These are phyloP conservation scores for Cylindrodendrum hubeiense DNA, from an alignment of 2,329 filamentous ascomycete genomes.

Conservation along the genomic window DNA sequence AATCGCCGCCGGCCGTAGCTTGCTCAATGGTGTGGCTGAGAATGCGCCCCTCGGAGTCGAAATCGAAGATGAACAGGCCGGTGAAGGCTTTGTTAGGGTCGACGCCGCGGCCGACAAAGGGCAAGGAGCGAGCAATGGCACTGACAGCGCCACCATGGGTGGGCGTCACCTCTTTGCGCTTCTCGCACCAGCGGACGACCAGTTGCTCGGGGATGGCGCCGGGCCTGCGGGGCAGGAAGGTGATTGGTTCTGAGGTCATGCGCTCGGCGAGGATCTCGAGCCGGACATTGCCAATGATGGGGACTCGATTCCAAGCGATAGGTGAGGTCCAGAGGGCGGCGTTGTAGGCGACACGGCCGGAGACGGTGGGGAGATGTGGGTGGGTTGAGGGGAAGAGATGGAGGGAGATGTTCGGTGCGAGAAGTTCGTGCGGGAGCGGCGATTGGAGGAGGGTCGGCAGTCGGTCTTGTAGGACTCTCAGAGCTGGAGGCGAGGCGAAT, in stretches of 20 bases:
- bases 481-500: conserved; percentile 56
- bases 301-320: conserved; percentile 93
- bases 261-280: conserved; percentile 91
- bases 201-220: conserved; percentile 80
- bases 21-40: conserved; percentile 94
- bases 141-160: conserved; percentile 47
- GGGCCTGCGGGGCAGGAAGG: conserved; percentile 60
- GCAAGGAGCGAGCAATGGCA: conserved; percentile 59
- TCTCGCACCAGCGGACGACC: conserved; percentile 86
- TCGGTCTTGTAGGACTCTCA: conserved; percentile 74
- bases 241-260: conserved; percentile 74
- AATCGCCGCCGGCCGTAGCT: conserved; percentile 84
- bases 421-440: conserved; percentile 79
- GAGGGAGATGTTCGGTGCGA: conserved; percentile 79
- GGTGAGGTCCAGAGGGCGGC: conserved; percentile 97
- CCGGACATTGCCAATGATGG: conserved; percentile 89
- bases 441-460: conserved; percentile 76
- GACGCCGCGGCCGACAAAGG: conserved; percentile 45
- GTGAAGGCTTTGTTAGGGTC: conserved; percentile 83
- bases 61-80: conserved; percentile 95
- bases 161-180: conserved; percentile 39
- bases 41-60: conserved; percentile 87
- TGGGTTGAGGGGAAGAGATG: conserved; percentile 82
- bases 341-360: conserved; percentile 89
- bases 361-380: conserved; percentile 91